Base-by-base conservation (phyloP, 2,329 filamentous ascomycete species). In the Alternaria atra region DNA sequence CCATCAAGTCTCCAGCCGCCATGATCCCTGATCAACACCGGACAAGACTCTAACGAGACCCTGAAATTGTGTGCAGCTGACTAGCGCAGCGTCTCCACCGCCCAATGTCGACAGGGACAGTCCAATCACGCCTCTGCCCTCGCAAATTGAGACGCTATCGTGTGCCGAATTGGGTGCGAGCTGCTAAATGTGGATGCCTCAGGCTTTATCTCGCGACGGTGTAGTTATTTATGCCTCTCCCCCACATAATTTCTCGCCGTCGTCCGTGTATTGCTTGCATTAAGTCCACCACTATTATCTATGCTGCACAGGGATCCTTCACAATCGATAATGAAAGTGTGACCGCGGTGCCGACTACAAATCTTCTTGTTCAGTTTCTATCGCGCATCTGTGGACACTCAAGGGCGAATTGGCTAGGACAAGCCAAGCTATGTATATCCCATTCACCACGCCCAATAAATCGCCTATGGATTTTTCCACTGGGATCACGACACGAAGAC, bases 31-130 rank as follows among this genome's bases (percentile, higher is more conserved):
- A 44, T 35, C 17, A 32, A 12, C 42, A 15, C 25, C 17, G 17
- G 48, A 27, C 50, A 53, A 32, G 34, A 52, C 44, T 17, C 46
- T 52, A 53, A 37, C 29, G 25, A 42, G 56, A 58, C 56, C 56
- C 56, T 58, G 56, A 42, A 46, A 52, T 53, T 54, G 56, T 32
- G 40, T 54, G 56, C 42, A 54, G 44, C 34, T 43, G 30, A 39
- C 55, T 58, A 53, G 55, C 32, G 39, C 25, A 53, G 25, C 32
- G 40, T 47, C 48, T 51, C 46, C 54, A 29, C 44, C 39, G n/a
- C 40, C 29, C 17, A 44, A 37, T 39, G 37, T 17, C 52, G 55
- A 42, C 55, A 37, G 27, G 30, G 10, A 37, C 32, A 23, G 20
- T 30, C 56, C 56, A 54, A 58, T 58, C 42, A 53, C 50, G 32